A percentile compares a stretch with the other conserved stretches of the same genome.
These are phyloP conservation scores for Pluteus cervinus DNA, from an alignment of 768 basidiomycete genomes.

Conservation along the genomic window DNA sequence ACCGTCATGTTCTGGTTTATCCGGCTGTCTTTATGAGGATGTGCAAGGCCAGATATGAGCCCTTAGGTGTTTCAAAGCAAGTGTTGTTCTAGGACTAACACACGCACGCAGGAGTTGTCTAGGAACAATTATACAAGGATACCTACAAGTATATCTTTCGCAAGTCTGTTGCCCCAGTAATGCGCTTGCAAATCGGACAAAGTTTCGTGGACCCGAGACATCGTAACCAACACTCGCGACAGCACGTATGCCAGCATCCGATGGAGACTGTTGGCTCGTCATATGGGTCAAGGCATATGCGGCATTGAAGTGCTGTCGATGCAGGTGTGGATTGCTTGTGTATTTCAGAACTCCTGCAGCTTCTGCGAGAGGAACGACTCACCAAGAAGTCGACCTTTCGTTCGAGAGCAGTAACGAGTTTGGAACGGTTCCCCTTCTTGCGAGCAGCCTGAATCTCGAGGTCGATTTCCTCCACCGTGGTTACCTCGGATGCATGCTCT, in stretches of 20 bases:
- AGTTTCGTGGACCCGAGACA: slow-evolving; percentile 78
- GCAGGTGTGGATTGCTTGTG: slow-evolving; percentile 38
- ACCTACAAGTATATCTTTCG: slow-evolving; percentile 66
- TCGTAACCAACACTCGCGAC: slow-evolving; percentile 78
- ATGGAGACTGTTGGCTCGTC: slow-evolving; percentile 75
- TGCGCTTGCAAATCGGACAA: slow-evolving; percentile 85
- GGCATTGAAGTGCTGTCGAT: slow-evolving; percentile 47
- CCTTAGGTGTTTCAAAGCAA: slow-evolving; percentile 10
- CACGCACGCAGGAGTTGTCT: slow-evolving; percentile 4
- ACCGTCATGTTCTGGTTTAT: slow-evolving; percentile 50
- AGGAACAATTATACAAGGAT: slow-evolving; percentile 3
- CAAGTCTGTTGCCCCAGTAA: slow-evolving; percentile 70
- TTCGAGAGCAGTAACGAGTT: slow-evolving; percentile 51
- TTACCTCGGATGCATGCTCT: too few species aligned
- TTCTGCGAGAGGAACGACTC: slow-evolving; percentile 19
- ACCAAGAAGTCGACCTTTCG: slow-evolving; percentile 56
- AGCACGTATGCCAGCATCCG: slow-evolving; percentile 86
- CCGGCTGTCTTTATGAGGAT: slow-evolving; percentile 17
- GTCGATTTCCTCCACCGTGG: too few species aligned
- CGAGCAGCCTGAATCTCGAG: slow-evolving; percentile 43
- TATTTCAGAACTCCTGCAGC: slow-evolving; percentile 3
- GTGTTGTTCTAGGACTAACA: slow-evolving; percentile 9
- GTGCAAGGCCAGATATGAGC: slow-evolving; percentile 93
- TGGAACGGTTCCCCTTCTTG: slow-evolving; percentile 38
- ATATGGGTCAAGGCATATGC: slow-evolving; percentile 77